Conservation (phyloP, 2,329 filamentous ascomycete genomes). For the Fusarium anthophilum region DNA sequence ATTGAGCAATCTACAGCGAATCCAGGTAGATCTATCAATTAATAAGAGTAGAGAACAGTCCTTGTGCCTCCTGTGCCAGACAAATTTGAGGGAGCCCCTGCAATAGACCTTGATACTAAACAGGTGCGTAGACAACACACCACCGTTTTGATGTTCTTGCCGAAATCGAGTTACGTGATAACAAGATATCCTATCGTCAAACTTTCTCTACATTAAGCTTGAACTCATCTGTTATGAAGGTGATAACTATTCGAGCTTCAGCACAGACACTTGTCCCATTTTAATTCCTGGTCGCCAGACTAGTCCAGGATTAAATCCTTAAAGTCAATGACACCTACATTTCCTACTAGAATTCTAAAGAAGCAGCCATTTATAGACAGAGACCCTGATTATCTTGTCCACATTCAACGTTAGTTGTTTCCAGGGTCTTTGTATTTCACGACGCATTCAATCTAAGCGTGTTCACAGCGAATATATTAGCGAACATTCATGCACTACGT, state of each 20-base stretch:
- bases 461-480: neutral
- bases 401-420: neutral
- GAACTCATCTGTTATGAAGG: neutral
- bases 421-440: neutral
- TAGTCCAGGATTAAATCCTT: neutral
- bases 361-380: neutral
- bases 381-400: neutral
- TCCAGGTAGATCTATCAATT: neutral
- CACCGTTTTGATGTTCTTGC: neutral
- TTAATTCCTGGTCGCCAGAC: neutral
- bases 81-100: neutral
- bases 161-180: neutral
- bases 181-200: neutral
- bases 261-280: neutral
- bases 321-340: slow-evolving; percentile 24
- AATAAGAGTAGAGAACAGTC: neutral
- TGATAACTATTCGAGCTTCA: neutral
- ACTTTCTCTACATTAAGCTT: neutral
- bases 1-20: slow-evolving; percentile 1
- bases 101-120: neutral
- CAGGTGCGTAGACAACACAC: too few species aligned
- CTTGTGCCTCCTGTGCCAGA: too few species aligned
- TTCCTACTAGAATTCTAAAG: neutral
- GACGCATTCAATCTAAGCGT: neutral
- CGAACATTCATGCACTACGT: neutral